Evolutionary conservation across 2,329 filamentous ascomycete species (phyloP).

Genomic region (Penicillium aurantiogriseum): DNA sequence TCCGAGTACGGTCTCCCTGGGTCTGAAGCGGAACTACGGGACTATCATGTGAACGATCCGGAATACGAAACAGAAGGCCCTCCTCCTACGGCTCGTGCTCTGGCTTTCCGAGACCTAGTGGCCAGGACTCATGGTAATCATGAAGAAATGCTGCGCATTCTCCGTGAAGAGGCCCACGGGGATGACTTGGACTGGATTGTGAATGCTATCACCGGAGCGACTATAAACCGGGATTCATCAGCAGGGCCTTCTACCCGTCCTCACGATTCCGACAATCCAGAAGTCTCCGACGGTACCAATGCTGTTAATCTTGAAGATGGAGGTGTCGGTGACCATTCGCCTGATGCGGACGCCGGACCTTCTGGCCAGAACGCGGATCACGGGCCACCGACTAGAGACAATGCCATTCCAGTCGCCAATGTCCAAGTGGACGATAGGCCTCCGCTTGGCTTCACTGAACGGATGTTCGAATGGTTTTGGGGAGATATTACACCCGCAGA

Average conservation of each 20-base stretch:
- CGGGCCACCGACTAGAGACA: not conserved
- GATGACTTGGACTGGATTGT: constrained; percentile 62
- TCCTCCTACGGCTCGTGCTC: constrained; percentile 31
- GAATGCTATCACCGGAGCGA: constrained; percentile 48
- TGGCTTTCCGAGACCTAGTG: constrained; percentile 57
- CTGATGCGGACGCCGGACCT: not conserved
- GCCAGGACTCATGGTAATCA: constrained; percentile 60
- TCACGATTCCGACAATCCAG: not conserved
- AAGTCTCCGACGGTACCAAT: not conserved
- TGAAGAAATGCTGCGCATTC: constrained; percentile 59
- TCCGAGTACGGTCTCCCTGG: constrained; percentile 19
- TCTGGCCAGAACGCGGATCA: not conserved
- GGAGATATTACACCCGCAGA: constrained; percentile 36
- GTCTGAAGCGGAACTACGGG: constrained; percentile 3
- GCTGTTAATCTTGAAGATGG: not conserved
- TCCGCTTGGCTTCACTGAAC: constrained; percentile 25
- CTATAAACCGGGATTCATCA: not conserved
- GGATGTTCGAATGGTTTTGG: constrained; percentile 47
- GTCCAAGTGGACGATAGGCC: constrained; percentile 12
- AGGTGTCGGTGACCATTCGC: not conserved
- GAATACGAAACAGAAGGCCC: not conserved
- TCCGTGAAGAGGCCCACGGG: constrained; percentile 59
- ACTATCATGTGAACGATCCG: not conserved
- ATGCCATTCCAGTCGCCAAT: not conserved
- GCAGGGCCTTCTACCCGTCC: constrained; percentile 5